Percentiles rank a stretch among this genome's conserved stretches.
Evolutionary conservation across 441 rosid genomes (phyloP).

Genomic region (Brassica balearica): DNA sequence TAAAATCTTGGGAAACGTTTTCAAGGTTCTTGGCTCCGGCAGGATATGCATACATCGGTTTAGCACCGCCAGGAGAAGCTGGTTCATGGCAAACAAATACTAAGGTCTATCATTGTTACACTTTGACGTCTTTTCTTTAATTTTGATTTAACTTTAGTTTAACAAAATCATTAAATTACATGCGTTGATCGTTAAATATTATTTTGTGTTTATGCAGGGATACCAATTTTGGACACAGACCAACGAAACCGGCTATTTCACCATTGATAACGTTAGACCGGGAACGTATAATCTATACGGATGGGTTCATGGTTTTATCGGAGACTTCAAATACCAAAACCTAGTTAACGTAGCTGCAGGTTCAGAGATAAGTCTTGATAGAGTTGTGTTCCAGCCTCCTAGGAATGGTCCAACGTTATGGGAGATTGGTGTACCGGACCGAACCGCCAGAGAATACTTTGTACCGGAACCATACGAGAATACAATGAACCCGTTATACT

Average conservation of each 20-base stretch:
- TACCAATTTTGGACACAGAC: slow-evolving; percentile 65
- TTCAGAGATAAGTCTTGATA: slow-evolving; percentile 42
- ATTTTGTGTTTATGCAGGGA: slow-evolving; percentile 34
- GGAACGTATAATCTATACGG: slow-evolving; percentile 60
- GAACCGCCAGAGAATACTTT: slow-evolving; percentile 63
- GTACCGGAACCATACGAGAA: slow-evolving; percentile 62
- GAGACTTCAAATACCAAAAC: slow-evolving; percentile 46
- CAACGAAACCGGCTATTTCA: slow-evolving; percentile 57
- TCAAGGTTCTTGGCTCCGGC: slow-evolving; percentile 49
- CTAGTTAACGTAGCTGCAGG: slow-evolving; percentile 23
- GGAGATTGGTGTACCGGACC: slow-evolving; percentile 78
- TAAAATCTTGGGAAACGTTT: not conserved
- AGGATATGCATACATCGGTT: slow-evolving; percentile 54
- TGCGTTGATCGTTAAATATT: not conserved
- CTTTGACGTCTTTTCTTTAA: not conserved
- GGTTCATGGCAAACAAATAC: slow-evolving; percentile 68
- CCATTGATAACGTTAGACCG: slow-evolving; percentile 50
- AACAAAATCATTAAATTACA: not conserved
- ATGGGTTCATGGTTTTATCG: slow-evolving; percentile 64
- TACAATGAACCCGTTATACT: slow-evolving; percentile 44
- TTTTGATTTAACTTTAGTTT: not conserved
- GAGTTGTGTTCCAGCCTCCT: slow-evolving; percentile 55
- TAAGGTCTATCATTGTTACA: slow-evolving; percentile 47
- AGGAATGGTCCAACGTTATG: slow-evolving; percentile 74
- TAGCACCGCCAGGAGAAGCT: slow-evolving; percentile 52